These are phyloP conservation scores for Magnaporthiopsis rhizophila DNA, from an alignment of 2,329 filamentous ascomycete species.

Conservation along the genomic window DNA sequence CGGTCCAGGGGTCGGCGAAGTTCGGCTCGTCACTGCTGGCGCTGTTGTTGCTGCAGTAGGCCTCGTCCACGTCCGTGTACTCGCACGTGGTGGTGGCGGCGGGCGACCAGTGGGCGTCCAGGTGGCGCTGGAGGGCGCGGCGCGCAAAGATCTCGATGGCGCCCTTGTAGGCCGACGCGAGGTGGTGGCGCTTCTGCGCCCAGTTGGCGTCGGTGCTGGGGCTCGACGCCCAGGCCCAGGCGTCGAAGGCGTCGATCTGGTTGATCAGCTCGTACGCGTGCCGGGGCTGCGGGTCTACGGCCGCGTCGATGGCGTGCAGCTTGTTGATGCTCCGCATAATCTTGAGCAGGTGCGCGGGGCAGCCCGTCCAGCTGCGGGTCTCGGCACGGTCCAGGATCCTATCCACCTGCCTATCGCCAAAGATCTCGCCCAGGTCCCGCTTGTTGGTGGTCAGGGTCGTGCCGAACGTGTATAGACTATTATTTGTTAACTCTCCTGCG, in stretches of 20 bases:
- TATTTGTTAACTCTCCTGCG: neutral
- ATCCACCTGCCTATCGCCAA: slow-evolving; percentile 1
- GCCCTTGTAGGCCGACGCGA: slow-evolving; percentile 10
- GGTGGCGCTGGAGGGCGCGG: slow-evolving; percentile 7
- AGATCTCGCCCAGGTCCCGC: slow-evolving; percentile 3
- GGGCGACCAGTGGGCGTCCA: neutral
- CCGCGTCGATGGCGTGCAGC: neutral
- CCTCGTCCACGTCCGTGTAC: slow-evolving; percentile 2
- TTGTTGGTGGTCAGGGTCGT: slow-evolving; percentile 4
- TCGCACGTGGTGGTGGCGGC: neutral
- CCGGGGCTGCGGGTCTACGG: neutral
- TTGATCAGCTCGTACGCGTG: slow-evolving; percentile 1
- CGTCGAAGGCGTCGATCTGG: slow-evolving; percentile 1
- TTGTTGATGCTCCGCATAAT: slow-evolving; percentile 2
- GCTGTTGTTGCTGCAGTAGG: neutral
- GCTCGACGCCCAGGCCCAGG: neutral
- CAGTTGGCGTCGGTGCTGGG: neutral
- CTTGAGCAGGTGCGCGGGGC: slow-evolving; percentile 7
- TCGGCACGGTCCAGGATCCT: slow-evolving; percentile 8
- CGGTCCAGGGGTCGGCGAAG: neutral
- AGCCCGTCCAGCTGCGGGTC: slow-evolving; percentile 8
- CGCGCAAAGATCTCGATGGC: slow-evolving; percentile 8
- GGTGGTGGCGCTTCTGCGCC: slow-evolving; percentile 4
- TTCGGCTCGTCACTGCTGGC: neutral
- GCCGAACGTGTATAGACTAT: slow-evolving; percentile 2